Evolutionary conservation across 768 basidiomycete genomes (phyloP).

Genomic region (Dentipellis fragilis): DNA sequence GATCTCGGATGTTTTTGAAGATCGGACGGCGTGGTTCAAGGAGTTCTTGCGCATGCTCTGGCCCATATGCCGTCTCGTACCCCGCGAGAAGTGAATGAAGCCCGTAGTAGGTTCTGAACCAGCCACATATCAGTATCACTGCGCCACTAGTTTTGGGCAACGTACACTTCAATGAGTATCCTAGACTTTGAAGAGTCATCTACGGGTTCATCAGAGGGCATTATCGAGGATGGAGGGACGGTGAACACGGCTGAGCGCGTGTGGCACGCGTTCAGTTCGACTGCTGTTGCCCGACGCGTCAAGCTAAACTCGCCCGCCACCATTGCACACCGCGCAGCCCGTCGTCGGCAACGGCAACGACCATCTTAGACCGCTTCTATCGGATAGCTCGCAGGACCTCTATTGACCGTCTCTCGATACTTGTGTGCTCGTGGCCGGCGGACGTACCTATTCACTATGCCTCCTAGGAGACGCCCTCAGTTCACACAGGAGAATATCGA

Average conservation of each 20-base stretch:
- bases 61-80: slow-evolving; percentile 44
- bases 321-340: no score
- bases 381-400: background rate
- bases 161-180: background rate
- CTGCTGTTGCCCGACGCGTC: background rate
- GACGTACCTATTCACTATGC: slow-evolving; percentile 32
- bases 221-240: background rate
- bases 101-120: slow-evolving; percentile 51
- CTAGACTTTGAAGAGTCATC: background rate
- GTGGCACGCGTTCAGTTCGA: background rate
- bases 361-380: background rate
- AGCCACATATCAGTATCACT: no score
- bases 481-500: slow-evolving; percentile 82
- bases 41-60: slow-evolving; percentile 50
- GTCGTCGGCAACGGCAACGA: background rate
- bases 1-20: slow-evolving; percentile 45
- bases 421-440: background rate
- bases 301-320: background rate
- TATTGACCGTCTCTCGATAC: background rate
- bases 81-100: slow-evolving; percentile 52
- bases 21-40: slow-evolving; percentile 46
- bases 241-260: background rate
- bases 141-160: no score
- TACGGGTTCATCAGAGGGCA: background rate
- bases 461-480: slow-evolving; percentile 57